Evolutionary conservation across 352 stramenopile species (phyloP).

Genomic region (Globisporangium uncinulatum): DNA sequence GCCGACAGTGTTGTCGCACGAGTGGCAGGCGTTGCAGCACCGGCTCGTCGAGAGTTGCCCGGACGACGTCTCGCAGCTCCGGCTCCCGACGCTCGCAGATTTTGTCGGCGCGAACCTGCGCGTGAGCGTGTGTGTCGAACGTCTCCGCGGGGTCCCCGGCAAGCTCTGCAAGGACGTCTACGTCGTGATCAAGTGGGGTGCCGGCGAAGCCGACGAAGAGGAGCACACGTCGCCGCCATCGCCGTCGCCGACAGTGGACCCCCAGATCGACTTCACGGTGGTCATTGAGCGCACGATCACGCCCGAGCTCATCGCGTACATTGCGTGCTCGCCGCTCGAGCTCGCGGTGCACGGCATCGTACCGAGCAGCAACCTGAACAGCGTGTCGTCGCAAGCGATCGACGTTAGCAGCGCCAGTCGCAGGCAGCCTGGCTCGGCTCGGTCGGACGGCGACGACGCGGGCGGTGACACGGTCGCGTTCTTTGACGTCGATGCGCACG

Average conservation of each 20-base stretch:
- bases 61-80: conserved; percentile 27
- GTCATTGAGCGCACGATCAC: conserved; percentile 54
- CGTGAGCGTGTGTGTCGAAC: conserved; percentile 42
- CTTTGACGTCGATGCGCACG: conserved; percentile 40
- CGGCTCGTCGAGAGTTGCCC: conserved; percentile 50
- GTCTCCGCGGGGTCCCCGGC: conserved; percentile 52
- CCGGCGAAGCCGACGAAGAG: conserved; percentile 7
- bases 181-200: conserved; percentile 48
- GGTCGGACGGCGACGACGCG: conserved; percentile 19
- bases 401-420: conserved; percentile 14
- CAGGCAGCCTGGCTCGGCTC: conserved; percentile 10
- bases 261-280: conserved; percentile 48
- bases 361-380: conserved; percentile 70
- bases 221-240: conserved; percentile 46
- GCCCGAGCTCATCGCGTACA: conserved; percentile 32
- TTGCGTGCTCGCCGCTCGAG: conserved; percentile 46
- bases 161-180: conserved; percentile 70
- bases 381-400: conserved; percentile 47
- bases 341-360: conserved; percentile 64
- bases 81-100: conserved; percentile 33
- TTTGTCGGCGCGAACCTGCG: conserved; percentile 56
- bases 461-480: conserved; percentile 32
- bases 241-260: conserved; percentile 45
- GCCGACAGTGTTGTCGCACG: conserved; percentile 58
- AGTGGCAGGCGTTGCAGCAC: conserved; percentile 71